Percentiles rank a stretch among this genome's conserved stretches.
These are phyloP conservation scores for Fusarium sp. DNA, from an alignment of 2,329 filamentous ascomycete genomes.

Conservation along the genomic window DNA sequence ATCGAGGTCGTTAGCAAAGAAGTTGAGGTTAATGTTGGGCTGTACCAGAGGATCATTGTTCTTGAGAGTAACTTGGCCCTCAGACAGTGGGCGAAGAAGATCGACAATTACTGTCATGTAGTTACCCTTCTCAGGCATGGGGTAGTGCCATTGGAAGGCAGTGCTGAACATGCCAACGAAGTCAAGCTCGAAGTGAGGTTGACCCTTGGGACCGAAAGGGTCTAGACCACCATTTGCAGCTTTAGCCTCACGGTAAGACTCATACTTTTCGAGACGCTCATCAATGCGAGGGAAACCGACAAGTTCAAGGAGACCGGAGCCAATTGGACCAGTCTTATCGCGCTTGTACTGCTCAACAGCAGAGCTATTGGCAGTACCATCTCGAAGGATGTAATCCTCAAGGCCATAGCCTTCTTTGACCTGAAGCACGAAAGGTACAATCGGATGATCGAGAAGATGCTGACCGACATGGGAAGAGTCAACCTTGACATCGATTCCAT, in stretches of 20 bases:
- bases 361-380: conserved; percentile 30
- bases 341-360: conserved; percentile 46
- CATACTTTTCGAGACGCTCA: conserved; percentile 63
- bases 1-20: conserved; percentile 68
- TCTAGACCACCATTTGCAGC: conserved; percentile 62
- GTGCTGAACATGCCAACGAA: conserved; percentile 71
- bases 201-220: conserved; percentile 69
- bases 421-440: conserved; percentile 56
- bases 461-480: conserved; percentile 74
- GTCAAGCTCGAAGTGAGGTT: conserved; percentile 74
- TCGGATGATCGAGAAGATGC: conserved; percentile 75
- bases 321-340: conserved; percentile 56
- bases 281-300: conserved; percentile 72
- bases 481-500: conserved; percentile 67
- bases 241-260: conserved; percentile 62
- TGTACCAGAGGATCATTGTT: conserved; percentile 70
- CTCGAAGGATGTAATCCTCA: conserved; percentile 59
- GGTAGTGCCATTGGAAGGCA: conserved; percentile 65
- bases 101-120: conserved; percentile 71
- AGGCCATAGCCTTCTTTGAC: conserved; percentile 59
- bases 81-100: conserved; percentile 59
- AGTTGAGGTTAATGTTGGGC: conserved; percentile 73
- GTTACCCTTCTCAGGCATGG: conserved; percentile 58
- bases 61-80: conserved; percentile 69
- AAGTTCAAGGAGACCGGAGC: conserved; percentile 63